Evolutionary conservation across 176 grass and related monocot genomes (phyloP).

Genomic region (Calamus simplicifolius): DNA sequence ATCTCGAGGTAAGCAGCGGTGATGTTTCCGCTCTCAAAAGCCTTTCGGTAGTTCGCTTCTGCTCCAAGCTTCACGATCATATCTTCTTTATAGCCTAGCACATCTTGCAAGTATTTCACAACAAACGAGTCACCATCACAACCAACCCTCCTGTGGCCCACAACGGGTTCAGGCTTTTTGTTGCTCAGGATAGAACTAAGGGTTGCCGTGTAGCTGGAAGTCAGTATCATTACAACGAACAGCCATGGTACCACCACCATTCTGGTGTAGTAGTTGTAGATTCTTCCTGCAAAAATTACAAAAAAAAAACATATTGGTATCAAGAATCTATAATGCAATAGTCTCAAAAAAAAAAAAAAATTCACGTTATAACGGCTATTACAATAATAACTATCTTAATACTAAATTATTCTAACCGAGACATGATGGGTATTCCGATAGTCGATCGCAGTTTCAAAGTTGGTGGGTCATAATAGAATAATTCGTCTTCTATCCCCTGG

Average conservation of each 20-base stretch:
- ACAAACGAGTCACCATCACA: slow-evolving; percentile 24
- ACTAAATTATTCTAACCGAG: no score
- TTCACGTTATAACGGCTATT: no score
- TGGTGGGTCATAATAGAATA: no score
- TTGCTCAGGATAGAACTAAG: slow-evolving; percentile 17
- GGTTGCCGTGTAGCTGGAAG: slow-evolving; percentile 22
- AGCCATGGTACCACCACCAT: slow-evolving; percentile 24
- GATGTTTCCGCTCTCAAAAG: slow-evolving; percentile 20
- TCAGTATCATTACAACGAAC: slow-evolving; percentile 16
- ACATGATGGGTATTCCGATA: no score
- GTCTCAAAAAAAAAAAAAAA: no score
- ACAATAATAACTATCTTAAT: no score
- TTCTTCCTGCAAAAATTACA: not conserved
- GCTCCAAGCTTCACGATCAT: not conserved
- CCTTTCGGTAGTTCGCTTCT: not conserved
- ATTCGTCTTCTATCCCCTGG: no score
- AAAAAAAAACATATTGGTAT: no score
- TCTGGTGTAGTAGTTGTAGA: slow-evolving; percentile 16
- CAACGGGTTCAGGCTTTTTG: slow-evolving; percentile 13
- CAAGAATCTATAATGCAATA: no score
- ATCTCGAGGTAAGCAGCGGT: slow-evolving; percentile 23
- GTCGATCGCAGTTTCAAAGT: no score
- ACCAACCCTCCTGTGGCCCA: slow-evolving; percentile 3
- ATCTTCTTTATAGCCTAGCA: not conserved
- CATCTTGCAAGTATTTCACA: slow-evolving; percentile 11